These are phyloP conservation scores for Tetracladium maxilliforme DNA, from an alignment of 2,329 filamentous ascomycete genomes.

Conservation along the genomic window DNA sequence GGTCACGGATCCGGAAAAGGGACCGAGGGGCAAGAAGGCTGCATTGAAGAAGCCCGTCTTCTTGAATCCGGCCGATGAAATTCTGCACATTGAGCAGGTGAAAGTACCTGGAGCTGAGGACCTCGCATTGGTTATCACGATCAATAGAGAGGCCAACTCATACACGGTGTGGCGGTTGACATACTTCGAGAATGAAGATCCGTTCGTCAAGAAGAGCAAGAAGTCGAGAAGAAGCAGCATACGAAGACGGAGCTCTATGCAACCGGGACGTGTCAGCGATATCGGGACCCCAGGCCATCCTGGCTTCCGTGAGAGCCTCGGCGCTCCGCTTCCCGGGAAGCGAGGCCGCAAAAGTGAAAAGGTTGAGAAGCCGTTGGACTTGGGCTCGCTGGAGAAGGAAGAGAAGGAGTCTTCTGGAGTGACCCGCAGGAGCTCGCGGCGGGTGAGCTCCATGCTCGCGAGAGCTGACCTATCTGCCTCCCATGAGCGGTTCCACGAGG, in stretches of 20 bases:
- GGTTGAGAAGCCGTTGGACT: too few species aligned
- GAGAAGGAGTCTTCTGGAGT: too few species aligned
- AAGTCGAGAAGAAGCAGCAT: too few species aligned
- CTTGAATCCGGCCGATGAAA: slow-evolving; percentile 64
- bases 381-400: too few species aligned
- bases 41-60: slow-evolving; percentile 31
- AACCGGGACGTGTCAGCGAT: too few species aligned
- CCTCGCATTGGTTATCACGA: slow-evolving; percentile 66
- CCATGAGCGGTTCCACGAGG: slow-evolving; percentile 68
- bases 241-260: too few species aligned
- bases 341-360: too few species aligned
- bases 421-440: slow-evolving; percentile 48
- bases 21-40: slow-evolving; percentile 17
- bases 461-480: slow-evolving; percentile 76
- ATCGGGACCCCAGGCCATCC: too few species aligned
- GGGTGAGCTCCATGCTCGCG: slow-evolving; percentile 83
- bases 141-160: slow-evolving; percentile 60
- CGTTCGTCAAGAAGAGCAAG: too few species aligned
- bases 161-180: slow-evolving; percentile 78
- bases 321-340: too few species aligned
- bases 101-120: slow-evolving; percentile 35
- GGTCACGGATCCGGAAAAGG: slow-evolving; percentile 40
- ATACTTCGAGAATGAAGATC: slow-evolving; percentile 57
- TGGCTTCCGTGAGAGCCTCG: too few species aligned
- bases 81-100: slow-evolving; percentile 65